Base-by-base conservation (phyloP, 768 basidiomycete species). In the Leccinum sublutescens region DNA sequence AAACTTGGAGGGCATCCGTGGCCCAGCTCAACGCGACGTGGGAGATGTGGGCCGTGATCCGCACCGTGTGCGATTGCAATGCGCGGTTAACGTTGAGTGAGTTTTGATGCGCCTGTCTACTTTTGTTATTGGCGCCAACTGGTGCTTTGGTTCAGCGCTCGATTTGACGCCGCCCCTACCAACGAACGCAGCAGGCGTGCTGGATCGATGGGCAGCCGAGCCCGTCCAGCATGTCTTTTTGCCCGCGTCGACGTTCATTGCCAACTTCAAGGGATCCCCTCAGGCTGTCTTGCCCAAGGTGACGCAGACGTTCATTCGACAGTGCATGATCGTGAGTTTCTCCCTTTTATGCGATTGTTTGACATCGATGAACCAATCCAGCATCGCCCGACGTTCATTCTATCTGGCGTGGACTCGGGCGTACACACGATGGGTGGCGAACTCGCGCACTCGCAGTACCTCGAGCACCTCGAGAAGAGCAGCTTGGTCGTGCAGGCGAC, bases 21-120 rank as follows among this genome's bases (percentile, higher is more conserved):
- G 77, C 75, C 9, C 84, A 87, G 61, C 75, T 91, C 54, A 86
- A 87, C 65, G 82, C 79, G 6, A 93, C 91, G 0, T 99, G 97
- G 96, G 97, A 98, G 72, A 96, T 95, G 85, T 99, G 97, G 97
- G 97, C 98, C 72, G 82, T 89, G 50, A 92, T 99, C 58, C 81
- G 95, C 60, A 87, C 88, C 3, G 82, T 96, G 34, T 99, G 97
- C 72, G 88, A 88, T 58, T 96, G 95, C 72, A 85, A 84, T 68
- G 77, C 81, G 31, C 82, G 91, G 27, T 68, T 94, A 60, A 87
- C 87, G 2, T 69, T 92, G 57, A 87, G 91, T 93, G 71, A 87
- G 91, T 90, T 4, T 43, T 43, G n/a, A n/a, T 40, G 38, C 38
- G 17, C 38, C 17, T 40, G 34, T 14, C 36, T 15, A 7, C 36